phyloP scores from a whole-genome alignment of 1,284 basidiomycete species.

The Ustilago shanxiensis region DNA sequence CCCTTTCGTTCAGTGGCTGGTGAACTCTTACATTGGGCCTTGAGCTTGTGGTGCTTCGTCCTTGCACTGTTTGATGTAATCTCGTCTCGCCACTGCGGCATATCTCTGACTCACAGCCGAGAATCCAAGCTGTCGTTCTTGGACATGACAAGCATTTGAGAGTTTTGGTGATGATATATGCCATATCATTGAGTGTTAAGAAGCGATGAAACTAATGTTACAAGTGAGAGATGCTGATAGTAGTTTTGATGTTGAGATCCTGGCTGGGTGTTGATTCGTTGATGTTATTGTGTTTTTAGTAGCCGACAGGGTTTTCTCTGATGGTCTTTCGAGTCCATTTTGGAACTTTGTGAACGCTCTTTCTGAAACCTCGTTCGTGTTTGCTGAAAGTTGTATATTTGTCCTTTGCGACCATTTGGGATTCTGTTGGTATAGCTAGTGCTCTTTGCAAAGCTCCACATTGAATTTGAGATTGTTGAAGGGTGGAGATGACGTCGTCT shows the following conservation, averaged over 20 bases:
- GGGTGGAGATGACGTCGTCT: constrained; percentile 90
- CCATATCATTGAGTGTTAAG: background rate
- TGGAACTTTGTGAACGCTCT: constrained; percentile 86
- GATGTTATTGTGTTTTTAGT: constrained; percentile 12
- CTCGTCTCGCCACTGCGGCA: no score
- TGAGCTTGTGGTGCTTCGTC: no score
- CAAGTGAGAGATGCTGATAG: background rate
- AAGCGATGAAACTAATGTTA: constrained; percentile 1
- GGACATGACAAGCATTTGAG: no score
- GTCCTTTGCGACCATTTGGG: constrained; percentile 87
- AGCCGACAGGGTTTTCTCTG: constrained; percentile 47
- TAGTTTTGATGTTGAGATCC: no score
- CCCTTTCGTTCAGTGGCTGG: background rate
- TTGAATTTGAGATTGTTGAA: constrained; percentile 83
- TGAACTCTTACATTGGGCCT: no score
- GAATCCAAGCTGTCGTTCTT: no score
- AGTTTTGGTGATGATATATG: background rate
- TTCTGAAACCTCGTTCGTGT: constrained; percentile 77
- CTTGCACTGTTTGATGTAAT: no score
- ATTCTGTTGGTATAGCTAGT: constrained; percentile 84
- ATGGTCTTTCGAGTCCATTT: constrained; percentile 62
- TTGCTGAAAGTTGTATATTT: constrained; percentile 94
- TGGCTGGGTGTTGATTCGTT: background rate
- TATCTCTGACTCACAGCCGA: no score
- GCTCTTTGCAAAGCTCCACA: constrained; percentile 81